These are phyloP conservation scores for Aspergillus hortae DNA, from an alignment of 2,329 filamentous ascomycete species.

Conservation along the genomic window DNA sequence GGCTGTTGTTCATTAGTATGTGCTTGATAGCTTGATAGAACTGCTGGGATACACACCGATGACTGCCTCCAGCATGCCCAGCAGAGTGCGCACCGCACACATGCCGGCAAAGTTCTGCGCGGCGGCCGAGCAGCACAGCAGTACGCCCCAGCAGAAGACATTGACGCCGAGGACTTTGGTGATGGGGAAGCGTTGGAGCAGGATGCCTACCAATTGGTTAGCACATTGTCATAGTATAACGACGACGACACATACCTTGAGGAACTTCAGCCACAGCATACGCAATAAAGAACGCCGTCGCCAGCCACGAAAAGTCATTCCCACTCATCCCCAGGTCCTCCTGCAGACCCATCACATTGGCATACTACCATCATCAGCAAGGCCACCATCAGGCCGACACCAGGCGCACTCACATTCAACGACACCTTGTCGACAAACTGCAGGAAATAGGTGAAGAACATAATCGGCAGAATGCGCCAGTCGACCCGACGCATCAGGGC, in stretches of 20 bases:
- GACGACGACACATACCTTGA: conserved; percentile 44
- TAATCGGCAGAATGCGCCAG: conserved; percentile 57
- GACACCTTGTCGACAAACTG: conserved; percentile 64
- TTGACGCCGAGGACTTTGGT: conserved; percentile 60
- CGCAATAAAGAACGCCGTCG: conserved; percentile 62
- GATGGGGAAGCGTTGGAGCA: conserved; percentile 59
- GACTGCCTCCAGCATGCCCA: conserved; percentile 50
- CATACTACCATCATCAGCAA: conserved; percentile 48
- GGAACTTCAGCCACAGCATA: conserved; percentile 58
- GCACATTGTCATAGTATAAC: not conserved
- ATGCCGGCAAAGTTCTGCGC: conserved; percentile 51
- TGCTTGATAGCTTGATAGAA: no score
- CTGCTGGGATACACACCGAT: conserved; percentile 20
- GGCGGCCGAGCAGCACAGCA: conserved; percentile 39
- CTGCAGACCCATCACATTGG: conserved; percentile 62
- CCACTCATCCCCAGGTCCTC: conserved; percentile 53
- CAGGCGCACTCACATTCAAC: conserved; percentile 49
- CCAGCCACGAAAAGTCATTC: conserved; percentile 61
- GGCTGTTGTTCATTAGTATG: not conserved
- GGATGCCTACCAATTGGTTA: conserved; percentile 41
- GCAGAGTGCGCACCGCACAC: conserved; percentile 54
- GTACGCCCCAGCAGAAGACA: conserved; percentile 56
- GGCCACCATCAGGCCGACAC: not conserved
- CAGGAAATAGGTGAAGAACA: conserved; percentile 61
- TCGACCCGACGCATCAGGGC: conserved; percentile 56